phyloP scores from a whole-genome alignment of 1,284 basidiomycete species.

The Naganishia cerealis region DNA sequence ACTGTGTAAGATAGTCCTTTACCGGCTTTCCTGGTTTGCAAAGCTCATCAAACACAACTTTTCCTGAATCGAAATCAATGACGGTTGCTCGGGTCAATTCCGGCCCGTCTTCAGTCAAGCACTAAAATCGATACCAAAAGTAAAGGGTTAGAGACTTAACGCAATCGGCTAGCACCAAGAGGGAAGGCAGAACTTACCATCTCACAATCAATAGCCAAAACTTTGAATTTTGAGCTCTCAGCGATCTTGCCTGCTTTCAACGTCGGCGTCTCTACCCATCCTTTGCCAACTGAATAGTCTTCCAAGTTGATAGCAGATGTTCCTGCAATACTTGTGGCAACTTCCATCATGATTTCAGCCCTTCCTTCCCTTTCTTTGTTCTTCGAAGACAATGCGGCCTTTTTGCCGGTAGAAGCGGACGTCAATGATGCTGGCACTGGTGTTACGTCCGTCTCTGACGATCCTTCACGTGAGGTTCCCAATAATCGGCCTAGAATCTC shows the following conservation, averaged over 20 bases:
- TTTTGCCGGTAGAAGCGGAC: slow-evolving; percentile 13
- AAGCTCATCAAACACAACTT: slow-evolving; percentile 77
- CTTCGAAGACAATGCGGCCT: not conserved
- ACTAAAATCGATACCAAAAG: slow-evolving; percentile 56
- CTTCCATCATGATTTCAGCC: slow-evolving; percentile 19
- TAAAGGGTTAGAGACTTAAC: not conserved
- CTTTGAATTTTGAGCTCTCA: slow-evolving; percentile 43
- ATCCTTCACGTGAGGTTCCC: slow-evolving; percentile 6
- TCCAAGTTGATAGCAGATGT: not conserved
- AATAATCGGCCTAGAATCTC: slow-evolving; percentile 6
- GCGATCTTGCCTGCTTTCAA: slow-evolving; percentile 56
- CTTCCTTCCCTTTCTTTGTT: slow-evolving; percentile 1
- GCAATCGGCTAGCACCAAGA: not conserved
- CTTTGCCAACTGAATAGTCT: slow-evolving; percentile 17
- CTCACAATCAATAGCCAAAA: slow-evolving; percentile 76
- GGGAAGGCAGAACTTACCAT: slow-evolving; percentile 64
- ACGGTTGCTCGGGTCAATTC: slow-evolving; percentile 80
- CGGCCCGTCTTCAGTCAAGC: slow-evolving; percentile 79
- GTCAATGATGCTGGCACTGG: slow-evolving; percentile 1
- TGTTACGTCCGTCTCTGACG: slow-evolving; percentile 24
- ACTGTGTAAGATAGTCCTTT: slow-evolving; percentile 82
- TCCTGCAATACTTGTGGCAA: not conserved
- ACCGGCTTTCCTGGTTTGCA: slow-evolving; percentile 81
- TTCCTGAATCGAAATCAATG: slow-evolving; percentile 69
- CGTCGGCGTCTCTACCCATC: slow-evolving; percentile 57